Evolutionary conservation across 139 green algal species (phyloP).

Genomic region (Asterochloris erici): DNA sequence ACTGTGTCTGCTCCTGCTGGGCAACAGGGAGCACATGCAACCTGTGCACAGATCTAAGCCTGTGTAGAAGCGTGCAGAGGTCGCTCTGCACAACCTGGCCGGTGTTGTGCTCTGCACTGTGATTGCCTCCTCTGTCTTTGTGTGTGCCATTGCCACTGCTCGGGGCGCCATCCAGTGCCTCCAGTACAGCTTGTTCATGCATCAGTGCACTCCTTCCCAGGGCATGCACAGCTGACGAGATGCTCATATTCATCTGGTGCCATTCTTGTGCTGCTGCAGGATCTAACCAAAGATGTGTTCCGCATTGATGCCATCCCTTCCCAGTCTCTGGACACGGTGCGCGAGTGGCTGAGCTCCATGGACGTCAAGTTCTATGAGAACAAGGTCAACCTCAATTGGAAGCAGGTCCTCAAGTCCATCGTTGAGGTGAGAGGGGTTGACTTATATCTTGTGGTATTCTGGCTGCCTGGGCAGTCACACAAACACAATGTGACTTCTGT

Average conservation of each 20-base stretch:
- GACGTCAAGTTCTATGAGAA: slow-evolving; percentile 97
- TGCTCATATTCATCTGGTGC: background rate
- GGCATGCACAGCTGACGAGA: background rate
- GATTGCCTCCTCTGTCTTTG: no score
- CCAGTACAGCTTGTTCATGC: no score
- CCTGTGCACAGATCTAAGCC: no score
- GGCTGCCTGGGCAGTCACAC: no score
- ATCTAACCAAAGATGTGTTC: slow-evolving; percentile 71
- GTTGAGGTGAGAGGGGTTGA: slow-evolving; percentile 39
- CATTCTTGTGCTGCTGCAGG: slow-evolving; percentile 25
- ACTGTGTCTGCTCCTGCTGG: no score
- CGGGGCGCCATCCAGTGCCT: no score
- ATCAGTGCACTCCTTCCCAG: background rate
- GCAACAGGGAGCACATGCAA: no score
- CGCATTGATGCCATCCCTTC: slow-evolving; percentile 88
- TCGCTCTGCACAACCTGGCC: no score
- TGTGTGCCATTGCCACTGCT: no score
- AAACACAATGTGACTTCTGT: no score
- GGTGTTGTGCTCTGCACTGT: no score
- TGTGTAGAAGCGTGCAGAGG: no score
- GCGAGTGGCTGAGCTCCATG: slow-evolving; percentile 80
- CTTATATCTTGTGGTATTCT: background rate
- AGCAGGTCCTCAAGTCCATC: slow-evolving; percentile 95
- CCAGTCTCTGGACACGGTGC: slow-evolving; percentile 81
- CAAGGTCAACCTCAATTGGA: slow-evolving; percentile 98